Conservation (phyloP, 1,284 basidiomycete species). For the Phlebopus sp. region DNA sequence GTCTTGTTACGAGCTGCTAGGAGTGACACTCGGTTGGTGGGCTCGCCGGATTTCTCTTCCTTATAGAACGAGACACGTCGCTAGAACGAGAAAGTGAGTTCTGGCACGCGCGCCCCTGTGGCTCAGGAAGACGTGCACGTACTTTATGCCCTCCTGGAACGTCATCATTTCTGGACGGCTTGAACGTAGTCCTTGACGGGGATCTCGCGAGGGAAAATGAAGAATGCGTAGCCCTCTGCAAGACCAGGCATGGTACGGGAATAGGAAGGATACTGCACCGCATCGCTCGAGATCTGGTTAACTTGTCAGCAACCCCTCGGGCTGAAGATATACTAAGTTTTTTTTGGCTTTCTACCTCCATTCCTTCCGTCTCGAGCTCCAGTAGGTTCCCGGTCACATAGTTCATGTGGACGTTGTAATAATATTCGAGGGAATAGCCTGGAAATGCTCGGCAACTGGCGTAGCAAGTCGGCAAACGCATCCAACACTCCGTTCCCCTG, state of each 20-base stretch:
- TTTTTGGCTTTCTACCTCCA: constrained; percentile 15
- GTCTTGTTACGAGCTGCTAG: constrained; percentile 22
- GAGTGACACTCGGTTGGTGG: constrained; percentile 33
- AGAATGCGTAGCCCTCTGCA: constrained; percentile 27
- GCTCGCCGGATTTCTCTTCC: constrained; percentile 25
- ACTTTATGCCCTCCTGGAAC: constrained; percentile 35
- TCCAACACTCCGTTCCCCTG: too few species aligned
- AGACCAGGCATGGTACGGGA: constrained; percentile 30
- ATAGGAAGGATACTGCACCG: constrained; percentile 28
- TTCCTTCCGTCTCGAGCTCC: constrained; percentile 27
- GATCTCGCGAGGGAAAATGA: constrained; percentile 29
- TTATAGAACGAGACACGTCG: too few species aligned
- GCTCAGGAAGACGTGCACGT: constrained; percentile 6
- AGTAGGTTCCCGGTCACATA: constrained; percentile 26
- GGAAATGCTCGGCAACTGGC: constrained; percentile 19
- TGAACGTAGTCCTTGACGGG: constrained; percentile 33
- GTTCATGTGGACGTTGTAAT: constrained; percentile 28
- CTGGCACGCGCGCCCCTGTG: too few species aligned
- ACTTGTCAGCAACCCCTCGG: not conserved
- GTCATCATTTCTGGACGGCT: constrained; percentile 29
- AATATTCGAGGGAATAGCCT: constrained; percentile 21
- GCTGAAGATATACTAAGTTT: not conserved
- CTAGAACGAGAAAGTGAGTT: too few species aligned
- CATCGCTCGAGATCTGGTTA: constrained; percentile 5
- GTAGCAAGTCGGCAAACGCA: not conserved